These are phyloP conservation scores for Symmetrospora coprosmae DNA, from an alignment of 768 basidiomycete genomes.

Conservation along the genomic window DNA sequence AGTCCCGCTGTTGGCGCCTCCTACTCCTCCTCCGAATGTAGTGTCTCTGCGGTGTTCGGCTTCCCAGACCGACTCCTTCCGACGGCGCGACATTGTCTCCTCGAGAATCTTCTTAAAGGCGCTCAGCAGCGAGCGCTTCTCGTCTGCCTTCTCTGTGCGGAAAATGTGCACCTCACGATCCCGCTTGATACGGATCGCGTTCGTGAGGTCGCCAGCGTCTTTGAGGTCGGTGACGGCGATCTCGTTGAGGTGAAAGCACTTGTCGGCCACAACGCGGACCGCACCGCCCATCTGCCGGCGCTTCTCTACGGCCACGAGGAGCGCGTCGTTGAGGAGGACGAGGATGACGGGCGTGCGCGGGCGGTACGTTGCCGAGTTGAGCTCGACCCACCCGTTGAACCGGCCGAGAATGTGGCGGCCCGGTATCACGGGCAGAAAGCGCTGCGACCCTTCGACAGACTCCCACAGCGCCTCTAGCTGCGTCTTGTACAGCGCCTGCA, in stretches of 20 bases:
- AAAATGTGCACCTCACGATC: constrained; percentile 91
- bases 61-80: constrained; percentile 52
- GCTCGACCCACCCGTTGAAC: constrained; percentile 61
- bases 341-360: constrained; percentile 72
- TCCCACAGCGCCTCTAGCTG: constrained; percentile 84
- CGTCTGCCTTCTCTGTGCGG: constrained; percentile 60
- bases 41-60: constrained; percentile 58
- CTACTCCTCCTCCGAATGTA: too few relatives aligned
- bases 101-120: constrained; percentile 87
- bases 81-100: constrained; percentile 68
- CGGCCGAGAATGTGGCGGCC: constrained; percentile 83
- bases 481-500: constrained; percentile 80
- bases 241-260: constrained; percentile 83
- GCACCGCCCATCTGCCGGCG: constrained; percentile 50
- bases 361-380: constrained; percentile 93
- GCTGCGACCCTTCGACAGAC: constrained; percentile 83
- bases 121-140: constrained; percentile 71
- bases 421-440: constrained; percentile 79
- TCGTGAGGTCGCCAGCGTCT: constrained; percentile 88
- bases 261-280: constrained; percentile 75
- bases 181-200: constrained; percentile 87
- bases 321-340: constrained; percentile 77
- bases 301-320: constrained; percentile 64
- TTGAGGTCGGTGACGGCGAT: constrained; percentile 92
- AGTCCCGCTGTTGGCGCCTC: too few relatives aligned